Percentiles rank a stretch among this genome's conserved stretches.
These are phyloP conservation scores for Metschnikowia rubicola DNA, from an alignment of 805 yeast species.

Conservation along the genomic window DNA sequence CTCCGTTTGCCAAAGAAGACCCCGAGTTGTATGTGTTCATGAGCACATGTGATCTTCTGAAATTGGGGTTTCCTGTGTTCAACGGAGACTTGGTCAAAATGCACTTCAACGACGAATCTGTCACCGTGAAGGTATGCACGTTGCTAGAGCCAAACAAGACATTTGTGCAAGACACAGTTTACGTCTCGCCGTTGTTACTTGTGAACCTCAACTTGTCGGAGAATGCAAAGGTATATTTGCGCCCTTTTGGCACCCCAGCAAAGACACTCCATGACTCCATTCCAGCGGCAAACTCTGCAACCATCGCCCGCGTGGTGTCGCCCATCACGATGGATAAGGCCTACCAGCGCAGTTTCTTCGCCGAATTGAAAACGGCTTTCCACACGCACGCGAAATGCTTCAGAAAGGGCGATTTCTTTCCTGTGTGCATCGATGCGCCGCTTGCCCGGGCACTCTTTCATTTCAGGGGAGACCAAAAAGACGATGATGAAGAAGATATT, in stretches of 20 bases:
- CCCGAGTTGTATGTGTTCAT: conserved; percentile 38
- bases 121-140: conserved; percentile 48
- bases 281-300: conserved; percentile 59
- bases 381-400: conserved; percentile 58
- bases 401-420: conserved; percentile 62
- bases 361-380: conserved; percentile 60
- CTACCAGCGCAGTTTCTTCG: conserved; percentile 56
- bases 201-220: conserved; percentile 44
- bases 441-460: conserved; percentile 54
- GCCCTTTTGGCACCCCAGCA: conserved; percentile 11
- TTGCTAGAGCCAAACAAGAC: conserved; percentile 59
- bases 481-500: conserved; percentile 24
- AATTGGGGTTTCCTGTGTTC: conserved; percentile 53
- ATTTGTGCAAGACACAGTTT: conserved; percentile 37
- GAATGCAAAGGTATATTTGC: conserved; percentile 18
- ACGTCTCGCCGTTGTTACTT: conserved; percentile 61
- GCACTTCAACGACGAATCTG: conserved; percentile 6
- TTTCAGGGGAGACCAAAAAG: conserved; percentile 15
- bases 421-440: conserved; percentile 71
- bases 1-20: conserved; percentile 31
- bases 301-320: conserved; percentile 64
- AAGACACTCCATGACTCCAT: conserved; percentile 24
- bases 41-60: conserved; percentile 47
- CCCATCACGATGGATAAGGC: conserved; percentile 64
- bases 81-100: conserved; percentile 63